Conservation (phyloP, 2,329 filamentous ascomycete genomes). For the Onygena corvina region DNA sequence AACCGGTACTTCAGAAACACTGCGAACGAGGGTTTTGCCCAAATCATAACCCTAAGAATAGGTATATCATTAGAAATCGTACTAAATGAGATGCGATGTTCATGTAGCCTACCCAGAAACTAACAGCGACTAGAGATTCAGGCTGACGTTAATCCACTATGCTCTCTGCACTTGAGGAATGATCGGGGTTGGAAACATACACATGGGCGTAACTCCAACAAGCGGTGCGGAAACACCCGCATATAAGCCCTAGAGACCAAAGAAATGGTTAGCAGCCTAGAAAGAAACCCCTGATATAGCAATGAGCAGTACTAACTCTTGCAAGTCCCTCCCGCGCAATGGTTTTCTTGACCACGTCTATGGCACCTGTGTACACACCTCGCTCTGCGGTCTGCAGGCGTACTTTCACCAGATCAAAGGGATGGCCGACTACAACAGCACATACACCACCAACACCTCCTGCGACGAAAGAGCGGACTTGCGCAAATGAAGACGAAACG, state of each 20-base stretch:
- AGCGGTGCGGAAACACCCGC: conserved; percentile 93
- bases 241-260: conserved; percentile 62
- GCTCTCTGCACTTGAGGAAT: conserved; percentile 8
- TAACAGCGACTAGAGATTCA: conserved; percentile 45
- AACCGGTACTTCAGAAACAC: conserved; percentile 49
- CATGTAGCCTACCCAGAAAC: conserved; percentile 45
- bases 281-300: neutral
- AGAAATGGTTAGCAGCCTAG: neutral
- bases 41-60: conserved; percentile 80
- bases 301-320: conserved; percentile 33
- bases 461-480: conserved; percentile 69
- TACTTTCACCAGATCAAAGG: conserved; percentile 96
- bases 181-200: conserved; percentile 45
- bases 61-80: conserved; percentile 6
- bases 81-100: neutral
- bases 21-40: conserved; percentile 75
- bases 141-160: conserved; percentile 7
- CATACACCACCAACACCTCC: conserved; percentile 90
- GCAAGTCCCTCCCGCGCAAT: conserved; percentile 72
- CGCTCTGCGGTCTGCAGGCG: conserved; percentile 90
- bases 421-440: conserved; percentile 87
- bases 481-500: conserved; percentile 39
- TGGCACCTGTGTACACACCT: conserved; percentile 77
- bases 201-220: conserved; percentile 96
- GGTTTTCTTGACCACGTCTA: conserved; percentile 85